Evolutionary conservation across 2,329 filamentous ascomycete genomes (phyloP).

Genomic region (Endoconidiophora laricicola): DNA sequence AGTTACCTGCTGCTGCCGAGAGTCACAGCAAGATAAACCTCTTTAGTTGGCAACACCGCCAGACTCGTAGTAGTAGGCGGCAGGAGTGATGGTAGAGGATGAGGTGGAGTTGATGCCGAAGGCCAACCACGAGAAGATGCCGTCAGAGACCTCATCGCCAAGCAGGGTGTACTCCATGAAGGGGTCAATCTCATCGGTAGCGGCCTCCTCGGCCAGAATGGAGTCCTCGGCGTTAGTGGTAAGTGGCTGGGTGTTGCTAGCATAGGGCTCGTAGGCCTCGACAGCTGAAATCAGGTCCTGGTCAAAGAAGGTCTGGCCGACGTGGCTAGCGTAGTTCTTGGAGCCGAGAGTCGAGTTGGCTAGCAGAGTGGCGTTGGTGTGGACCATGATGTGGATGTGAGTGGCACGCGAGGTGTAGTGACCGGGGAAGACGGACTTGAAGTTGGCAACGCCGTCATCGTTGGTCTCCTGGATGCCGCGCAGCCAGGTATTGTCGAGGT

Average conservation of each 20-base stretch:
- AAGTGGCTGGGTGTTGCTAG: conserved; percentile 24
- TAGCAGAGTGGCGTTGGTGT: conserved; percentile 21
- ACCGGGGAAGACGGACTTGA: conserved; percentile 27
- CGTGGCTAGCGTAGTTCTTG: conserved; percentile 34
- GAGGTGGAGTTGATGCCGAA: conserved; percentile 29
- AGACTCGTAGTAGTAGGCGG: conserved; percentile 19
- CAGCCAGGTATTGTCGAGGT: conserved; percentile 22
- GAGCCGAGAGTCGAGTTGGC: conserved; percentile 32
- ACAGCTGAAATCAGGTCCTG: conserved; percentile 35
- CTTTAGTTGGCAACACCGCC: conserved; percentile 20
- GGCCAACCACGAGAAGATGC: conserved; percentile 36
- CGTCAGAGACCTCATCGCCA: conserved; percentile 33
- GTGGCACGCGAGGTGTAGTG: conserved; percentile 26
- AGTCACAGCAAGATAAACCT: neutral
- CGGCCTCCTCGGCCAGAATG: conserved; percentile 29
- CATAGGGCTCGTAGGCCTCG: conserved; percentile 29
- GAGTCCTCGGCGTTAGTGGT: conserved; percentile 34
- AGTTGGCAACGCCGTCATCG: conserved; percentile 24
- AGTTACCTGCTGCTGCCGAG: neutral
- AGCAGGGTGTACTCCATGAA: conserved; percentile 41
- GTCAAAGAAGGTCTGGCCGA: conserved; percentile 48
- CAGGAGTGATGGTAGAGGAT: conserved; percentile 17
- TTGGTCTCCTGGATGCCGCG: conserved; percentile 26
- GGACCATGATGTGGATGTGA: conserved; percentile 25
- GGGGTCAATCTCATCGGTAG: conserved; percentile 35